Base-by-base conservation (phyloP, 345 rosid species). In the Salix viminalis region DNA sequence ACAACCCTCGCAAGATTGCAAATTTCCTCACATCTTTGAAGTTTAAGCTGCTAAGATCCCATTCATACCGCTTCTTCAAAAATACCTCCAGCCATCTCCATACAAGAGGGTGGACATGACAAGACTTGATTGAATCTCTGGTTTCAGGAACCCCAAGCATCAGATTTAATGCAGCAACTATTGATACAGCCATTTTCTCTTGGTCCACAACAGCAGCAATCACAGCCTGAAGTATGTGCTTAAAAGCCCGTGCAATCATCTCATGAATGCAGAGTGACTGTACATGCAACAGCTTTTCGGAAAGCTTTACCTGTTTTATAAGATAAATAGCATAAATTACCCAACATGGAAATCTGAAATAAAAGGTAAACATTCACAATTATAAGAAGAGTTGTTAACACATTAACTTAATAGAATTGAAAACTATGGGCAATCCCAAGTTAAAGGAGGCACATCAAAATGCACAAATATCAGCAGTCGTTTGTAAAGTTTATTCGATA, bases 231-330 rank as follows among this genome's bases (percentile, higher is more conserved):
- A 95, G 89, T 80, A 93, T 82, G 76, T 93, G 98, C 88, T 95
- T 95, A 81, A 91, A 91, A 72, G 97, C 99, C 72, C 99, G 83
- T 79, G 91, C 97, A 78, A 95, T 89, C 99, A 95, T 95, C 91
- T 95, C 99, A 76, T 95, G 97, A 75, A 91, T 87, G 85, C 97
- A 96, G 78, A 96, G 90, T 61, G 98, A 93, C 80, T 92, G 98
- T 74, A 93, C 98, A 80, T 96, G 99, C 69, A 98, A 90, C 71
- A 96, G 80, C 85, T 96, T 96, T 78, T 92, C 97, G 24, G 99
- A 96, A 79, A 93, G 98, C 86, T 89, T 91, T 75, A 92, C 99
- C 99, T 93, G 87, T 78, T 75, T 58, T 19, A 69, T 42, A 71
- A 83, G 77, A 77, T 69, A 80, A 85, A 64, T 44, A 32, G 42